Evolutionary conservation across 108 stramenopile species (phyloP).

Genomic region (Skeletonema tropicum): DNA sequence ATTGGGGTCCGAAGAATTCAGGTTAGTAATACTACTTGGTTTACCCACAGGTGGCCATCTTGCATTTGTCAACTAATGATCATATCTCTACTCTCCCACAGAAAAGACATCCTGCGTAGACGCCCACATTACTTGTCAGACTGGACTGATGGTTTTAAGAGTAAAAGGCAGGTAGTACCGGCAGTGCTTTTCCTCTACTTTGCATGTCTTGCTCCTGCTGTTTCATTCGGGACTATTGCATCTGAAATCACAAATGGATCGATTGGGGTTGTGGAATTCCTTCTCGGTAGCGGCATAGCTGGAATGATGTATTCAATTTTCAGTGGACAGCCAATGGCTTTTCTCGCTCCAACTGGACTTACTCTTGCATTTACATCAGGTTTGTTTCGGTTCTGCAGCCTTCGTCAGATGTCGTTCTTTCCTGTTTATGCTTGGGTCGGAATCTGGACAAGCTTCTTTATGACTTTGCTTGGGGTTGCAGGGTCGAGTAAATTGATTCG

Average conservation of each 20-base stretch:
- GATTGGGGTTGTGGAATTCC: slow-evolving; percentile 92
- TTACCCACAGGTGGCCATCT: not conserved
- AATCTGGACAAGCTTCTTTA: slow-evolving; percentile 90
- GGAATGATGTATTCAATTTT: slow-evolving; percentile 73
- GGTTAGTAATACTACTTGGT: slow-evolving; percentile 31
- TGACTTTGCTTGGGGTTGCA: slow-evolving; percentile 76
- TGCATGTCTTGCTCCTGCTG: slow-evolving; percentile 92
- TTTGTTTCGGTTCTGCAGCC: slow-evolving; percentile 77
- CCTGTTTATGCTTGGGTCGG: slow-evolving; percentile 96
- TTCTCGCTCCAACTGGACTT: slow-evolving; percentile 96
- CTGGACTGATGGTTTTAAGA: slow-evolving; percentile 79
- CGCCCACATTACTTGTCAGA: slow-evolving; percentile 64
- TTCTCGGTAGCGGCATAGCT: slow-evolving; percentile 81
- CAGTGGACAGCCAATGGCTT: slow-evolving; percentile 95
- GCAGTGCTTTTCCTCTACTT: slow-evolving; percentile 94
- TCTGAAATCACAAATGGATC: slow-evolving; percentile 85
- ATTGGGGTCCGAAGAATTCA: slow-evolving; percentile 26
- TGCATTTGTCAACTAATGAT: slow-evolving; percentile 13
- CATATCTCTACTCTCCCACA: not conserved
- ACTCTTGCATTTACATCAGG: slow-evolving; percentile 94
- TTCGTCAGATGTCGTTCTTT: slow-evolving; percentile 87
- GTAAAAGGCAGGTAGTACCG: slow-evolving; percentile 74
- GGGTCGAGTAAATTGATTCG: slow-evolving; percentile 88
- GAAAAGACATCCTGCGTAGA: slow-evolving; percentile 61
- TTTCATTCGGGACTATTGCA: slow-evolving; percentile 94